Conservation (phyloP, 371 early-diverging fungal species). For the Mucor racemosus region DNA sequence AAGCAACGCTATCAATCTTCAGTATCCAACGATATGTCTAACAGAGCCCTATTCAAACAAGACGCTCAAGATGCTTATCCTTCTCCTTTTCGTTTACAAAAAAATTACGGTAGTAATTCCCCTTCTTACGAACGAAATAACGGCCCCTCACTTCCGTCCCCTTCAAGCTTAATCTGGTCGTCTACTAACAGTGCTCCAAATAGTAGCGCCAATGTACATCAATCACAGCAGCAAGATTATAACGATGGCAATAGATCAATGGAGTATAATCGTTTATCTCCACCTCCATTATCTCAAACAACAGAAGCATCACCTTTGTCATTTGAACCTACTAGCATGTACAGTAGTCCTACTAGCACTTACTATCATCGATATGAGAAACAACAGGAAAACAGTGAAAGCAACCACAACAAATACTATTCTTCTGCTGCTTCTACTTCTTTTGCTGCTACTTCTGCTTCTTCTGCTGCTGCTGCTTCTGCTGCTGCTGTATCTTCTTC, state of each 20-base stretch:
- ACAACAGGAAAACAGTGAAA: not conserved
- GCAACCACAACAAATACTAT: not conserved
- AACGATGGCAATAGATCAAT: not conserved
- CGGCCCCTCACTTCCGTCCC: conserved; percentile 15
- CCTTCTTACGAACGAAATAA: not conserved
- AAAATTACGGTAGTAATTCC: too few relatives aligned
- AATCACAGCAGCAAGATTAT: not conserved
- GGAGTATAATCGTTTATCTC: not conserved
- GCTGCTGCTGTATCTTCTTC: not conserved
- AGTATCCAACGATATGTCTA: not conserved
- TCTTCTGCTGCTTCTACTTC: not conserved
- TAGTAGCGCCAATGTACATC: not conserved
- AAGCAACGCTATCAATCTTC: not conserved
- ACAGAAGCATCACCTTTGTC: not conserved
- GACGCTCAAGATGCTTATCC: not conserved
- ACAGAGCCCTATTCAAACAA: not conserved
- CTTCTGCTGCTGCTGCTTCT: not conserved
- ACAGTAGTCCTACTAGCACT: not conserved
- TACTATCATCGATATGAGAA: not conserved
- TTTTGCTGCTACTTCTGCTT: not conserved
- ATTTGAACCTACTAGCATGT: not conserved
- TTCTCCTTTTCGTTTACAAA: not conserved
- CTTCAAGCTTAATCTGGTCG: conserved; percentile 13
- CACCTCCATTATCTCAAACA: not conserved
- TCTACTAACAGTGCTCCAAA: not conserved